Evolutionary conservation across 2,329 filamentous ascomycete genomes (phyloP).

Genomic region (Hypoxylon sp.): DNA sequence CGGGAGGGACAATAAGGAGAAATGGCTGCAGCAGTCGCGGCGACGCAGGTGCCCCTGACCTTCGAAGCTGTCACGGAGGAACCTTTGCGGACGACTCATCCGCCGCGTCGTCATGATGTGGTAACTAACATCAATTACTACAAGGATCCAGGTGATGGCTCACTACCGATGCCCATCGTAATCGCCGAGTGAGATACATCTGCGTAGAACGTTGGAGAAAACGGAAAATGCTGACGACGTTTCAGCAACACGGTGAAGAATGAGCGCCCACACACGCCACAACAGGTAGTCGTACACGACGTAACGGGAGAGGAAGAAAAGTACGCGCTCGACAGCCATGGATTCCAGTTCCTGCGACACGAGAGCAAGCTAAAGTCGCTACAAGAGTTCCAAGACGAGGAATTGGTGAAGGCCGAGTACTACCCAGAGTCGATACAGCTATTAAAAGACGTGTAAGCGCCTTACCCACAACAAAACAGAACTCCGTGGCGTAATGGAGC

Average conservation of each 20-base stretch:
- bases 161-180: constrained; percentile 49
- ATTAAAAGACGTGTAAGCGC: constrained; percentile 66
- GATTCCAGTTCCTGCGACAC: constrained; percentile 59
- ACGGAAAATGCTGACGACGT: background rate
- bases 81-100: background rate
- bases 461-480: background rate
- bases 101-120: constrained; percentile 40
- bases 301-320: constrained; percentile 59
- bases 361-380: constrained; percentile 53
- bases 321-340: constrained; percentile 60
- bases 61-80: constrained; percentile 17
- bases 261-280: constrained; percentile 59
- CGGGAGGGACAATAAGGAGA: background rate
- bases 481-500: background rate
- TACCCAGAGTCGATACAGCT: constrained; percentile 80
- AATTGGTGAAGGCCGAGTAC: constrained; percentile 73
- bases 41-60: constrained; percentile 4
- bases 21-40: constrained; percentile 37
- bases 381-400: constrained; percentile 65
- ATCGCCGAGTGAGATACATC: constrained; percentile 48
- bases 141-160: constrained; percentile 52
- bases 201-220: background rate
- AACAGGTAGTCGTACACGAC: constrained; percentile 63
- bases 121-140: constrained; percentile 52
- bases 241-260: constrained; percentile 52